Conservation (phyloP, 805 yeast species). For the Myxozyma neotropica region DNA sequence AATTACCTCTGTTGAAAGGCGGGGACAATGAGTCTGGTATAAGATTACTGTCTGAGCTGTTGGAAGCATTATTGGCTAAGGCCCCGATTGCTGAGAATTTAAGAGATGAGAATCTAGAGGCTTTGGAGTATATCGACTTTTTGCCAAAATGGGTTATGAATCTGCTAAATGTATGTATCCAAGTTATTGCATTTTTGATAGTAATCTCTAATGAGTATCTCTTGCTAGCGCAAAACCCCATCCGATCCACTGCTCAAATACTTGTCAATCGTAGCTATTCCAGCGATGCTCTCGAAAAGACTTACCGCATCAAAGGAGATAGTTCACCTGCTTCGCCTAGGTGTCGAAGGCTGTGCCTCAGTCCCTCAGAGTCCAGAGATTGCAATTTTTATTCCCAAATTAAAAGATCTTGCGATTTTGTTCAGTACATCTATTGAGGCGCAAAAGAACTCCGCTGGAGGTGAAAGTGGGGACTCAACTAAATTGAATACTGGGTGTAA, state of each 20-base stretch:
- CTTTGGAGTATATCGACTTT: conserved; percentile 13
- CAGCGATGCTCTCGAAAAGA: conserved; percentile 17
- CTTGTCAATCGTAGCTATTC: conserved; percentile 16
- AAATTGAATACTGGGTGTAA: neutral
- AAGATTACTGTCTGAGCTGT: conserved; percentile 7
- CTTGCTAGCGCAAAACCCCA: conserved; percentile 16
- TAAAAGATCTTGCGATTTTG: conserved; percentile 15
- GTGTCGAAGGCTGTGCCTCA: conserved; percentile 27
- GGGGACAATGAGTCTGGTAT: conserved; percentile 10
- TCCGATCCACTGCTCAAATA: conserved; percentile 21
- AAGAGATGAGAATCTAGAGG: neutral
- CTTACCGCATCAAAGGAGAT: conserved; percentile 3
- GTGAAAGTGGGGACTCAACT: neutral
- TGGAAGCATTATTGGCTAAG: conserved; percentile 20
- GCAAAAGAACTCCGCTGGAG: neutral
- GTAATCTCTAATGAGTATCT: neutral
- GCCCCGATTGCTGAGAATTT: conserved; percentile 5
- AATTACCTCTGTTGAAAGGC: conserved; percentile 6
- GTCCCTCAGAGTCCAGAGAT: conserved; percentile 26
- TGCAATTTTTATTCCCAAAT: conserved; percentile 22
- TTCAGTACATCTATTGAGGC: neutral
- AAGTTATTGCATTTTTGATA: neutral
- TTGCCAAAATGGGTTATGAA: conserved; percentile 23
- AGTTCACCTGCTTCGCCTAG: conserved; percentile 19
- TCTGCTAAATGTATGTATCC: conserved; percentile 8